These are phyloP conservation scores for Daldinia childiae DNA, from an alignment of 495 filamentous ascomycete species.

Conservation along the genomic window DNA sequence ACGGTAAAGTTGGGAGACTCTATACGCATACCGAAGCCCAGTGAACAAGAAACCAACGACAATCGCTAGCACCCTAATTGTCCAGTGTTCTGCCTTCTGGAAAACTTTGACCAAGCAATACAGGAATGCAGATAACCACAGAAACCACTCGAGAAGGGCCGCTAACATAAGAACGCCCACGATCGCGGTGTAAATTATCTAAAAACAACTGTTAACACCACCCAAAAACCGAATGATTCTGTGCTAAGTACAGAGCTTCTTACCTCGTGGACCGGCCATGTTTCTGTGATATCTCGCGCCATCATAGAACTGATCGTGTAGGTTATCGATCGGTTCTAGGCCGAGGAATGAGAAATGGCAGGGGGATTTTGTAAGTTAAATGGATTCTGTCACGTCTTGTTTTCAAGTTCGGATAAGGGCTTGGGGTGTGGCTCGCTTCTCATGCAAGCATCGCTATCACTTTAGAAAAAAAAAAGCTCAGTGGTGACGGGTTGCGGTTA, in stretches of 20 bases:
- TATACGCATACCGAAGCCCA: constrained; percentile 69
- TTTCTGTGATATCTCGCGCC: constrained; percentile 49
- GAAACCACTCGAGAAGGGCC: constrained; percentile 91
- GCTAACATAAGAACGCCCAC: constrained; percentile 84
- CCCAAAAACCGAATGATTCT: too few relatives aligned
- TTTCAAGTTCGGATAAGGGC: constrained; percentile 22
- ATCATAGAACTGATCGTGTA: constrained; percentile 45
- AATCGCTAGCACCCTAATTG: constrained; percentile 77
- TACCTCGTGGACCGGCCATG: constrained; percentile 75
- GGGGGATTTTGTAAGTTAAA: constrained; percentile 8
- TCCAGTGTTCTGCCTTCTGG: constrained; percentile 89
- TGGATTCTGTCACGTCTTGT: not conserved
- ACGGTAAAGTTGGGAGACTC: not conserved
- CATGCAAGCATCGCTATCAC: constrained; percentile 29
- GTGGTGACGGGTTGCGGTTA: constrained; percentile 25
- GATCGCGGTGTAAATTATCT: constrained; percentile 79
- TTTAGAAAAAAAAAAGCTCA: not conserved
- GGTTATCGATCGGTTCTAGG: not conserved
- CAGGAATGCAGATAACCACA: constrained; percentile 91
- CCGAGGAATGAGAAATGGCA: not conserved
- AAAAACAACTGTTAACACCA: constrained; percentile 9
- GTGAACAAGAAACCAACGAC: constrained; percentile 79
- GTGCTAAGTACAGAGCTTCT: constrained; percentile 37
- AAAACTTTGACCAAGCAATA: constrained; percentile 92
- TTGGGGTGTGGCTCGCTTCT: constrained; percentile 21